phyloP scores from a whole-genome alignment of 2,329 filamentous ascomycete genomes.

The Xenoacremonium recifei region DNA sequence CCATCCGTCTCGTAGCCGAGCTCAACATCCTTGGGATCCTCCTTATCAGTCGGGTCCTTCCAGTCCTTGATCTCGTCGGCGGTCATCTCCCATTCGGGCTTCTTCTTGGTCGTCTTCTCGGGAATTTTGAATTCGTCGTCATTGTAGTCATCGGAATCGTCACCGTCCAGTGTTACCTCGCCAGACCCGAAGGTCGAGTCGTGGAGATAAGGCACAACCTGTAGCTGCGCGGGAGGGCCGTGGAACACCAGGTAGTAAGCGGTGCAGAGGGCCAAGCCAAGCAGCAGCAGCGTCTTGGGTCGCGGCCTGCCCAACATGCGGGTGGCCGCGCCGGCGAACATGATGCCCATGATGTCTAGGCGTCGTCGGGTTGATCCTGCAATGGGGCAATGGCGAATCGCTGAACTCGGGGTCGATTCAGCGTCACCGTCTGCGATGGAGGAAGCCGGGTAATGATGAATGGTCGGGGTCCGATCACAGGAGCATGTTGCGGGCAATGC shows the following conservation, averaged over 20 bases:
- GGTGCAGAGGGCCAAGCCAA: conserved; percentile 38
- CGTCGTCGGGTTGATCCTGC: conserved; percentile 3
- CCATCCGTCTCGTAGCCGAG: conserved; percentile 38
- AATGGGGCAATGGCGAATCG: conserved; percentile 3
- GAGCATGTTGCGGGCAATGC: conserved; percentile 20
- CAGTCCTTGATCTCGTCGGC: conserved; percentile 35
- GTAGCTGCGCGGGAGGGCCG: conserved; percentile 31
- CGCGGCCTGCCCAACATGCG: conserved; percentile 35
- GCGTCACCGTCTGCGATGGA: conserved; percentile 10
- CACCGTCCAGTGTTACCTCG: background rate
- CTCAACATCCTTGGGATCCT: conserved; percentile 34
- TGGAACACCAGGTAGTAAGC: conserved; percentile 45
- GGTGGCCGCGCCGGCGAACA: conserved; percentile 29
- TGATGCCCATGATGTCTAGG: conserved; percentile 32
- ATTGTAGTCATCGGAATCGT: background rate
- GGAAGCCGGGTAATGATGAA: conserved; percentile 2
- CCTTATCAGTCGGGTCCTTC: conserved; percentile 34
- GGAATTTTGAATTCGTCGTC: conserved; percentile 1
- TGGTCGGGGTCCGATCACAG: conserved; percentile 11
- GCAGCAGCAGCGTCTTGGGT: conserved; percentile 41
- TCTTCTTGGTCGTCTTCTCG: conserved; percentile 3
- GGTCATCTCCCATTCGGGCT: conserved; percentile 32
- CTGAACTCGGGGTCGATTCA: conserved; percentile 4
- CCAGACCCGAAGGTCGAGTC: background rate
- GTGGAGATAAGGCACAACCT: conserved; percentile 30